Evolutionary conservation across 208 protist species (phyloP).

Genomic region (Borovskyia barvae): DNA sequence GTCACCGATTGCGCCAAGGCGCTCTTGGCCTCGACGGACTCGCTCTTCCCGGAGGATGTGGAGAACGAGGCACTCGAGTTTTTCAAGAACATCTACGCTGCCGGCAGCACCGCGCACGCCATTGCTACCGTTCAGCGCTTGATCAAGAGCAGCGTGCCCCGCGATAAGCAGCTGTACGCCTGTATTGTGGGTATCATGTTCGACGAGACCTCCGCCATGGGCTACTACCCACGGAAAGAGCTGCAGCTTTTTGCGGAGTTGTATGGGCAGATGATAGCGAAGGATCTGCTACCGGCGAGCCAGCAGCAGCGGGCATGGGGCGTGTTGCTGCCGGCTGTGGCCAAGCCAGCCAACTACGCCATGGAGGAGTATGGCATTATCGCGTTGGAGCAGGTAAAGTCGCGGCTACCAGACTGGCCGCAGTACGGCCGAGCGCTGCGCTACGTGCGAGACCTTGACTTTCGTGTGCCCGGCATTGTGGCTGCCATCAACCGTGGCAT

Average conservation of each 20-base stretch:
- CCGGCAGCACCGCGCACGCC: constrained; percentile 47
- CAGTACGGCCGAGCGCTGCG: constrained; percentile 87
- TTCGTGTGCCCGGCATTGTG: constrained; percentile 88
- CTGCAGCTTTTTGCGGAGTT: constrained; percentile 78
- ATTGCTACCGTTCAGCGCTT: constrained; percentile 62
- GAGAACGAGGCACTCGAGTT: constrained; percentile 83
- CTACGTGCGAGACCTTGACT: constrained; percentile 84
- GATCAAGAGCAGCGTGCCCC: constrained; percentile 54
- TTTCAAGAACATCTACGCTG: constrained; percentile 82
- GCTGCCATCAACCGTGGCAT: constrained; percentile 84
- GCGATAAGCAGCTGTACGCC: constrained; percentile 82
- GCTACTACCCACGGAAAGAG: constrained; percentile 76
- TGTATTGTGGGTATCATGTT: constrained; percentile 89
- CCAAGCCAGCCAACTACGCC: constrained; percentile 83
- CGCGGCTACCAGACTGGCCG: constrained; percentile 95
- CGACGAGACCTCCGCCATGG: constrained; percentile 71
- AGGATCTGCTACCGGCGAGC: constrained; percentile 62
- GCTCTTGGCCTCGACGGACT: constrained; percentile 73
- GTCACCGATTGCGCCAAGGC: constrained; percentile 69
- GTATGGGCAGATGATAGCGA: constrained; percentile 85
- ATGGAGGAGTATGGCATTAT: constrained; percentile 96
- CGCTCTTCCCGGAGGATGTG: constrained; percentile 80
- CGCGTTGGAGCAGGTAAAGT: constrained; percentile 94
- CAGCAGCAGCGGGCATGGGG: constrained; percentile 80
- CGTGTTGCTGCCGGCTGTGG: constrained; percentile 91